phyloP scores from a whole-genome alignment of 1,284 basidiomycete species.

The Exobasidium rhododendri region DNA sequence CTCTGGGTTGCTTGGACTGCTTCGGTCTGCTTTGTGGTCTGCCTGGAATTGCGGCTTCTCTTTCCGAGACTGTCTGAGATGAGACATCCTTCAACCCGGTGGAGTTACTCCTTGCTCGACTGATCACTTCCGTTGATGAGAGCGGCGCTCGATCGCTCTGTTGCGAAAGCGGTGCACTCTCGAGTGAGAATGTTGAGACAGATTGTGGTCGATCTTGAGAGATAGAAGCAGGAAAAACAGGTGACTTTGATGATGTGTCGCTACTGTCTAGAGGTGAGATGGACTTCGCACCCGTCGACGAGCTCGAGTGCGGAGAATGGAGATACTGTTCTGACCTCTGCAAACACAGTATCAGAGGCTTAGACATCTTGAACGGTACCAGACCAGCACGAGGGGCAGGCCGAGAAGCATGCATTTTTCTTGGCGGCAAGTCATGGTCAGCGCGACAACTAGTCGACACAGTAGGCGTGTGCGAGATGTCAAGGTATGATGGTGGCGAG shows the following conservation, averaged over 20 bases:
- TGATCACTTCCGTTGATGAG: background rate
- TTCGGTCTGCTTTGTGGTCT: background rate
- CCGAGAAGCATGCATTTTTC: too few relatives aligned
- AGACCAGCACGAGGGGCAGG: background rate
- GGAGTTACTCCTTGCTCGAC: background rate
- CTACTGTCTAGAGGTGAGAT: background rate
- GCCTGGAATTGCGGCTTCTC: background rate
- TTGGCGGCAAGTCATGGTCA: too few relatives aligned
- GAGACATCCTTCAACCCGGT: background rate
- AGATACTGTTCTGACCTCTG: background rate
- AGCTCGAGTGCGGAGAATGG: too few relatives aligned
- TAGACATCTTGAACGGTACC: constrained; percentile 18
- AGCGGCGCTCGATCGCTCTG: background rate
- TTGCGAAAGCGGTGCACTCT: background rate
- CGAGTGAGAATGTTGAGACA: background rate
- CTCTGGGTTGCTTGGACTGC: background rate
- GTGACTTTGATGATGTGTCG: background rate
- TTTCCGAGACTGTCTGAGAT: too few relatives aligned
- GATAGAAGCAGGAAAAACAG: background rate
- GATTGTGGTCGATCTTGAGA: background rate
- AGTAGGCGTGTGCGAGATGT: too few relatives aligned
- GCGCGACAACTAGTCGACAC: too few relatives aligned
- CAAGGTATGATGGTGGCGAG: too few relatives aligned
- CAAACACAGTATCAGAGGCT: background rate
- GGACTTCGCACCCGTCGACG: background rate